Conservation (phyloP, 345 rosid species). For the Hevea brasiliensis region DNA sequence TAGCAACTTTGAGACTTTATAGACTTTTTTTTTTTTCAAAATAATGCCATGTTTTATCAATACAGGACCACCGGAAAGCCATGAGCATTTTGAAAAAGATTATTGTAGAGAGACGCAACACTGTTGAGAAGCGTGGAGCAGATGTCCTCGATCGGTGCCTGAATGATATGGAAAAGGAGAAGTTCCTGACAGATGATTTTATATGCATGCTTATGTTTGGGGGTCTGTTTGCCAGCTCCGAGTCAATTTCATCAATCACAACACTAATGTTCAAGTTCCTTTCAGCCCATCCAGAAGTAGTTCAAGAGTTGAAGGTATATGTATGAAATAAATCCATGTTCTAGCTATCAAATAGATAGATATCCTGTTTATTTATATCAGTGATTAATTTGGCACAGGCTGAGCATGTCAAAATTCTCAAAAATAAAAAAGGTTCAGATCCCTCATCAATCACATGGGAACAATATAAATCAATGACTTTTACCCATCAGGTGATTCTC, state of each 20-base stretch:
- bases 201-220: slow-evolving; percentile 14
- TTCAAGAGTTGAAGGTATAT: slow-evolving; percentile 31
- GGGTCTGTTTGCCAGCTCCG: slow-evolving; percentile 20
- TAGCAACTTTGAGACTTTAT: too few species aligned
- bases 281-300: slow-evolving; percentile 27
- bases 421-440: neutral
- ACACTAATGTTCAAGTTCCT: slow-evolving; percentile 31
- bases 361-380: too few species aligned
- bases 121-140: slow-evolving; percentile 4
- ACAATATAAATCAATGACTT: neutral
- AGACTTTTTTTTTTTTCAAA: too few species aligned
- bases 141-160: slow-evolving; percentile 36
- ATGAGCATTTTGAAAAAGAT: too few species aligned
- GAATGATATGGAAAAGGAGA: slow-evolving; percentile 30
- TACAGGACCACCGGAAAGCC: too few species aligned
- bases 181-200: slow-evolving; percentile 32
- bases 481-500: neutral
- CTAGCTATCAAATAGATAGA: too few species aligned
- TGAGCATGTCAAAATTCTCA: neutral
- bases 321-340: too few species aligned
- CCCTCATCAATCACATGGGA: neutral
- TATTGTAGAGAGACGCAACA: slow-evolving; percentile 16
- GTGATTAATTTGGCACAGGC: neutral
- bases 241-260: slow-evolving; percentile 14
- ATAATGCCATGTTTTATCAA: too few species aligned